Percentiles rank a stretch among this genome's conserved stretches.
Conservation (phyloP, 2,329 filamentous ascomycete species). For the Aspergillus ochraceus region DNA sequence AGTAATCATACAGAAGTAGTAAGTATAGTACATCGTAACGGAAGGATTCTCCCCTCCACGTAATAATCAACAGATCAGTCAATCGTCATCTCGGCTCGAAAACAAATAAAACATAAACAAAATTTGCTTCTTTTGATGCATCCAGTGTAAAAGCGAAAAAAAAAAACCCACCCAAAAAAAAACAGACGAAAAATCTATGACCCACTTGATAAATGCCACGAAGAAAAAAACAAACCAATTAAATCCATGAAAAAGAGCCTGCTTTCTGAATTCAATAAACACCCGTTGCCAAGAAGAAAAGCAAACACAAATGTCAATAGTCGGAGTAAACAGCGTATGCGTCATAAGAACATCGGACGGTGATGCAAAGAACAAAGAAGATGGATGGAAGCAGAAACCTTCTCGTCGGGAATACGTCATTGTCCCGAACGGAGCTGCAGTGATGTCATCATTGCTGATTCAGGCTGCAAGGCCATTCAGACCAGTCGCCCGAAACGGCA, state of each 20-base stretch:
- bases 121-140: constrained; percentile 18
- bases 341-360: constrained; percentile 13
- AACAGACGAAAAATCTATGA: constrained; percentile 15
- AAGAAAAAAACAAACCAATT: constrained; percentile 5
- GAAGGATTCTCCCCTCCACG: constrained; percentile 9
- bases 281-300: constrained; percentile 4
- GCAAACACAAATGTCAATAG: constrained; percentile 6
- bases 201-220: constrained; percentile 8
- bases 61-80: background rate
- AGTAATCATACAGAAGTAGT: constrained; percentile 2
- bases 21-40: constrained; percentile 21
- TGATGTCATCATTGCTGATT: constrained; percentile 23
- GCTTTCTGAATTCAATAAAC: constrained; percentile 16
- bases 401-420: constrained; percentile 8
- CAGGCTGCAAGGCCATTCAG: constrained; percentile 13
- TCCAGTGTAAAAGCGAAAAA: constrained; percentile 4
- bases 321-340: constrained; percentile 10
- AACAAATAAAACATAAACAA: constrained; percentile 1
- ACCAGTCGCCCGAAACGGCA: constrained; percentile 13
- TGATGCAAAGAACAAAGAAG: too few species aligned
- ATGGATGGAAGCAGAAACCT: too few species aligned
- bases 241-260: background rate
- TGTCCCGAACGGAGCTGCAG: background rate
- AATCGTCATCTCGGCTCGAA: background rate
- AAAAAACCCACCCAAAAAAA: constrained; percentile 1